Base-by-base conservation (phyloP, 2,329 filamentous ascomycete species). In the Fusarium fujikuroi region DNA sequence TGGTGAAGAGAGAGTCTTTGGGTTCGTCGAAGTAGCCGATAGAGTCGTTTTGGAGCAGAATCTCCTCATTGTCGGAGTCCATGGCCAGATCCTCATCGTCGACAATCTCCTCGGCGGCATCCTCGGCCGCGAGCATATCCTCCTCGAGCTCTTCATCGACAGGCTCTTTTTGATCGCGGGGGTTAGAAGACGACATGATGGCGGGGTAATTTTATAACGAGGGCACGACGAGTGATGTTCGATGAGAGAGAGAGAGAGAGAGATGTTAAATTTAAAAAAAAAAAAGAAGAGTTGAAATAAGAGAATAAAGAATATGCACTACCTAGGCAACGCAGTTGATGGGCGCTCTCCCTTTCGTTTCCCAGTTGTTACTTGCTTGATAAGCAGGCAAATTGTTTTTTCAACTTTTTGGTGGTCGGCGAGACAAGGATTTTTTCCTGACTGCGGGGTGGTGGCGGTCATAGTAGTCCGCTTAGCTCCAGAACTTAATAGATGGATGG, bases 1-100 rank as follows among this genome's bases (percentile, higher is more conserved):
- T 96, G 83, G 93, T 91, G 86, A 98, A 99, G 79, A 99, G 93
- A 69, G 92, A 95, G 87, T 98, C 95, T 76, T 91, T 92, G 85
- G 98, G 94, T 40, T 85, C 83, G 85, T 98, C 96, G 80, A 98
- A 98, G 86, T 97, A 95, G 68, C 94, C 95, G 75, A 92, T 87
- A 74, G 94, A 97, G 87, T 99, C 95, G 86, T 98, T 99, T 72
- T 96, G 90, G 11, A 98, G 87, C 46, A 90, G 84, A 46, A 98
- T 90, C 81, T 96, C 94, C 76, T 93, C 92, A 60, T 91, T 90
- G 67, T 89, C 89, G 8, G 91, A 93, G 79, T 95, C 94, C 94
- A 97, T 97, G 47, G 89, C 89, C 60, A 93, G 87, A 80, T 97
- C 93, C 57, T 89, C 91, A 68, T 90, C 91, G 39, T 77, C 91